phyloP scores from a whole-genome alignment of 352 stramenopile genomes.

The Pythium graminicola region DNA sequence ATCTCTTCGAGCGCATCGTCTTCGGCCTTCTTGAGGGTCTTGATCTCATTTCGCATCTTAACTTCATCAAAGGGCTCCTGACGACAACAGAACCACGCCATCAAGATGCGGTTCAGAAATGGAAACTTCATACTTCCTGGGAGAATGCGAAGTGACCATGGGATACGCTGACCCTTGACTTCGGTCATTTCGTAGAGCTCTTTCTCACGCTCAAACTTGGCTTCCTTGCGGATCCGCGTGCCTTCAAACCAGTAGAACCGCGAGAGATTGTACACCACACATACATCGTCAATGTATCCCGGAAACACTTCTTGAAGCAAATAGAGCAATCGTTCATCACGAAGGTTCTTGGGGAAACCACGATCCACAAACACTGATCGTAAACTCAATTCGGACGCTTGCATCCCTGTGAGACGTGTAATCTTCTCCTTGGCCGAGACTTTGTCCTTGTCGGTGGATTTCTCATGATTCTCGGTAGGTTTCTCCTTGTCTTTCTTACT shows the following conservation, averaged over 20 bases:
- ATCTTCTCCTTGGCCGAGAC: slow-evolving; percentile 17
- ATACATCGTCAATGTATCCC: slow-evolving; percentile 72
- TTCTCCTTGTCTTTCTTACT: slow-evolving; percentile 1
- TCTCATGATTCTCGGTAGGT: not conserved
- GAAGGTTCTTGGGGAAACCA: slow-evolving; percentile 63
- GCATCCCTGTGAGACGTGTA: slow-evolving; percentile 73
- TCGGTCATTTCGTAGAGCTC: slow-evolving; percentile 39
- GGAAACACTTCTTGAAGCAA: slow-evolving; percentile 79
- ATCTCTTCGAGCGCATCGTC: slow-evolving; percentile 46
- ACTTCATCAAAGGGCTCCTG: slow-evolving; percentile 41
- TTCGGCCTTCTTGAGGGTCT: slow-evolving; percentile 51
- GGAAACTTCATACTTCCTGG: slow-evolving; percentile 69
- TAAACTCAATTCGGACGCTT: slow-evolving; percentile 64
- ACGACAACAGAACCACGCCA: slow-evolving; percentile 44
- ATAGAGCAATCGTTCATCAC: slow-evolving; percentile 67
- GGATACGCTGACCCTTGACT: slow-evolving; percentile 30
- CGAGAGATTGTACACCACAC: slow-evolving; percentile 74
- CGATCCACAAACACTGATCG: slow-evolving; percentile 77
- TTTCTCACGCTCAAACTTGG: slow-evolving; percentile 48
- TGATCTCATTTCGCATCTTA: slow-evolving; percentile 40
- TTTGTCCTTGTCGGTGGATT: not conserved
- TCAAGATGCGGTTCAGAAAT: slow-evolving; percentile 41
- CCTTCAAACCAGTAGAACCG: slow-evolving; percentile 62
- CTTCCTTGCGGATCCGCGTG: slow-evolving; percentile 42
- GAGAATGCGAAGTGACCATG: slow-evolving; percentile 60